phyloP scores from a whole-genome alignment of 176 grass and related monocot species.

The Triticum dicoccoides region DNA sequence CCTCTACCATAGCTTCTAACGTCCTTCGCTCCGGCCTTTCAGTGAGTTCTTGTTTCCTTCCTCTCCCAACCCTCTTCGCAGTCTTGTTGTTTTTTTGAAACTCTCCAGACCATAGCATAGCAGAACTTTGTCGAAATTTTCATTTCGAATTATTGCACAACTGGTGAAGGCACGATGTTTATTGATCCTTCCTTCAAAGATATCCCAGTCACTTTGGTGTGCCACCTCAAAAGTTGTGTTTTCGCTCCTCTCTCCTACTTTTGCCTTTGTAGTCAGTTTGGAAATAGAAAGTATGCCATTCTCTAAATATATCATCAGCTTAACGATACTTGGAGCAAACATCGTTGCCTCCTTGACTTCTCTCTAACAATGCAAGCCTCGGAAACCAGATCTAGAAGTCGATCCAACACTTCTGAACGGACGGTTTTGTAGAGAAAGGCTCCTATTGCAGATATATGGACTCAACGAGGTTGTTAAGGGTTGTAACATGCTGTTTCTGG shows the following conservation, averaged over 20 bases:
- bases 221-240: background rate
- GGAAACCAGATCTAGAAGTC: background rate
- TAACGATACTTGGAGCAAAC: conserved; percentile 44
- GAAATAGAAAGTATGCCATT: background rate
- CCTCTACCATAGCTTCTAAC: too few species aligned
- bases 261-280: background rate
- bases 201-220: conserved; percentile 5
- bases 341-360: conserved; percentile 47
- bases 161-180: conserved; percentile 47
- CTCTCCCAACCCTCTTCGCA: too few species aligned
- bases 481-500: background rate
- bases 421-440: background rate
- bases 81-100: too few species aligned
- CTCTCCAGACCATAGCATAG: too few species aligned
- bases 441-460: background rate
- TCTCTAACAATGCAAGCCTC: conserved; percentile 11
- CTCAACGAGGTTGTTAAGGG: background rate
- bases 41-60: too few species aligned
- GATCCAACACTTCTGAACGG: background rate
- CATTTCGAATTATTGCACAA: conserved; percentile 31
- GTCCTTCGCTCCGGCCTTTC: too few species aligned
- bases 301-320: conserved; percentile 29
- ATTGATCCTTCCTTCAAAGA: conserved; percentile 26
- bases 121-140: conserved; percentile 55
- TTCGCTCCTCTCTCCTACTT: conserved; percentile 4